These are phyloP conservation scores for Linderniella brevidens DNA, from an alignment of 257 asterid genomes.

Conservation along the genomic window DNA sequence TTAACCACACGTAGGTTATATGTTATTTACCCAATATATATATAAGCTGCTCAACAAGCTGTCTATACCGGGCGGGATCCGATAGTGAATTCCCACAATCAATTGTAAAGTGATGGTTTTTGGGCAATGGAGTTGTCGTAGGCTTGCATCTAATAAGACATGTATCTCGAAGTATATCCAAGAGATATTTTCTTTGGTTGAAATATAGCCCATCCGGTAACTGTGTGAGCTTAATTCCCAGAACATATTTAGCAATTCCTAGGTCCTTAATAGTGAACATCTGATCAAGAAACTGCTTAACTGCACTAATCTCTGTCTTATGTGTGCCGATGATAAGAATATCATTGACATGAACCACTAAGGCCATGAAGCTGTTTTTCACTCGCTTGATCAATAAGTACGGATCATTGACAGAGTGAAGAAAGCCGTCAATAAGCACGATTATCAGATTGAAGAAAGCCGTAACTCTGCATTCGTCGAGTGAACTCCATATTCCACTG, in stretches of 20 bases:
- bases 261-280: not conserved
- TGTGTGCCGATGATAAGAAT: not conserved
- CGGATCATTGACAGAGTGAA: too few species aligned
- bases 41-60: too few species aligned
- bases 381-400: not conserved
- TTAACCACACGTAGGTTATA: too few species aligned
- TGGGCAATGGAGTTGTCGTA: not conserved
- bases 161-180: not conserved
- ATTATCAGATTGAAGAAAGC: not conserved
- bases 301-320: not conserved
- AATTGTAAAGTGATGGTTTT: too few species aligned
- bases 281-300: not conserved
- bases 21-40: too few species aligned
- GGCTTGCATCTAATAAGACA: not conserved
- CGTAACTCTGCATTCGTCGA: not conserved
- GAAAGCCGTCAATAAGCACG: too few species aligned
- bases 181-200: not conserved
- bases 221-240: not conserved
- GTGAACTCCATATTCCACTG: not conserved
- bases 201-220: not conserved
- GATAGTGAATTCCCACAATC: too few species aligned
- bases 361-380: not conserved
- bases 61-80: too few species aligned
- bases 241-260: not conserved
- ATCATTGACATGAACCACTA: not conserved